Base-by-base conservation (phyloP, 1,284 basidiomycete genomes). In the Coniophora puteana region DNA sequence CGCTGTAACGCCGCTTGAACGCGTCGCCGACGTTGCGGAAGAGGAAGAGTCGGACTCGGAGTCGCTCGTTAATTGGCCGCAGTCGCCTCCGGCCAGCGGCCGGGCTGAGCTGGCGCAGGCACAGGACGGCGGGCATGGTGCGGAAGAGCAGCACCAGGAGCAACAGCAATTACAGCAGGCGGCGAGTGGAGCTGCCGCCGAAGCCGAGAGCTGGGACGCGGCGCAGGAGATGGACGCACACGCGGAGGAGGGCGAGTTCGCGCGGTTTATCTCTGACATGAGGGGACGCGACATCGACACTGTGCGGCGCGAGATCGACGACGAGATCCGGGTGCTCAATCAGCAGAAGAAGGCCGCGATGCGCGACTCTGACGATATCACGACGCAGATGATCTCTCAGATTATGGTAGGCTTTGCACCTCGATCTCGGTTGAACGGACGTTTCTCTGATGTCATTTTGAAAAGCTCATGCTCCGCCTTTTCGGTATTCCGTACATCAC, bases 401-500 rank as follows among this genome's bases (percentile, higher is more conserved):
- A 96, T 99, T 51, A 96, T 97, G 84, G 89, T 89, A 50, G 8
- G 26, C 26, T 8, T 31, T 41, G 23, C 23, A 37, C 21, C 18
- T 38, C 20, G 41, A 18, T 38, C 14, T 16, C 3, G 36, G 26
- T 28, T 32, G 24, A 36, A 39, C 30, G 13, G 13, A 17, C 38
- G 38, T 20, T 41, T 29, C 30, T 43, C 17, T 14, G n/a, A 41
- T 36, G 20, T 14, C 10, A 21, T 53, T 41, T 23, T 33, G 25
- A 34, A n/a, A 45, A 87, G 83, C 79, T 81, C 43, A 83, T 97
- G 75, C 70, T 99, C 25, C 83, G 91, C 20, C 76, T 97, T 10
- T 98, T 98, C 57, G 96, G 96, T 17, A 92, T 99, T 41, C 96
- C 96, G 2, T 99, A 96, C 62, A 91, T 99, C 52, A 97, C 93